These are phyloP conservation scores for Phyllosticta citrichinensis DNA, from an alignment of 2,329 filamentous ascomycete species.

Conservation along the genomic window DNA sequence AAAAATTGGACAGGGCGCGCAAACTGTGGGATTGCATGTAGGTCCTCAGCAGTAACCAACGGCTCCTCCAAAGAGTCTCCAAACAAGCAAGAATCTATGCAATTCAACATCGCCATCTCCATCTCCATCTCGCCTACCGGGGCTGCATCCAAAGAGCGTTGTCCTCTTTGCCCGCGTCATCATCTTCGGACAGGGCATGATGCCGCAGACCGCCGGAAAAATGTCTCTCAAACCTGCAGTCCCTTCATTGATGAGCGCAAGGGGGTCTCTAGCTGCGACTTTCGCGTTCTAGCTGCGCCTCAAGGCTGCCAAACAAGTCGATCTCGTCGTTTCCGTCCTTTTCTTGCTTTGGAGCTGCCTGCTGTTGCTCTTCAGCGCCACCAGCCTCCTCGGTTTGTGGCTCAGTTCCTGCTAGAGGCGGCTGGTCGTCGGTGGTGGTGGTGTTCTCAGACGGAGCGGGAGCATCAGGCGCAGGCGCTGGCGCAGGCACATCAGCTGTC, in stretches of 20 bases:
- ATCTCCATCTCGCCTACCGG: too few relatives aligned
- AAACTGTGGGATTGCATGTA: too few relatives aligned
- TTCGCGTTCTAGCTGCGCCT: slow-evolving; percentile 31
- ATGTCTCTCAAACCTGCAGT: too few relatives aligned
- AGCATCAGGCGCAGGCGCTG: neutral
- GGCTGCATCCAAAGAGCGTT: too few relatives aligned
- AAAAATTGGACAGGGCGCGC: neutral
- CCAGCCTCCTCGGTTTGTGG: neutral
- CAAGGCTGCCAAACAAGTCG: slow-evolving; percentile 39
- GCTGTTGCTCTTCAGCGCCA: neutral
- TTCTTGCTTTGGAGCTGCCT: neutral
- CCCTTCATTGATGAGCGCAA: neutral
- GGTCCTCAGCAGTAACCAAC: too few relatives aligned
- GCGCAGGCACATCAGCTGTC: neutral
- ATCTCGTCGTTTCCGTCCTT: slow-evolving; percentile 25
- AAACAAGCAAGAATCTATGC: too few relatives aligned
- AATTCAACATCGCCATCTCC: too few relatives aligned
- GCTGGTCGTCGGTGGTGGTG: neutral
- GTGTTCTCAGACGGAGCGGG: slow-evolving; percentile 2
- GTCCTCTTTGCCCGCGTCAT: too few relatives aligned
- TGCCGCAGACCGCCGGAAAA: too few relatives aligned
- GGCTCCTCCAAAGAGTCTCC: too few relatives aligned
- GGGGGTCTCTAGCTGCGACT: neutral
- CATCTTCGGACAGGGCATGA: too few relatives aligned
- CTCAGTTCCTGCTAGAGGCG: slow-evolving; percentile 8